These are phyloP conservation scores for Gossypium laxum DNA, from an alignment of 441 rosid species.

Conservation along the genomic window DNA sequence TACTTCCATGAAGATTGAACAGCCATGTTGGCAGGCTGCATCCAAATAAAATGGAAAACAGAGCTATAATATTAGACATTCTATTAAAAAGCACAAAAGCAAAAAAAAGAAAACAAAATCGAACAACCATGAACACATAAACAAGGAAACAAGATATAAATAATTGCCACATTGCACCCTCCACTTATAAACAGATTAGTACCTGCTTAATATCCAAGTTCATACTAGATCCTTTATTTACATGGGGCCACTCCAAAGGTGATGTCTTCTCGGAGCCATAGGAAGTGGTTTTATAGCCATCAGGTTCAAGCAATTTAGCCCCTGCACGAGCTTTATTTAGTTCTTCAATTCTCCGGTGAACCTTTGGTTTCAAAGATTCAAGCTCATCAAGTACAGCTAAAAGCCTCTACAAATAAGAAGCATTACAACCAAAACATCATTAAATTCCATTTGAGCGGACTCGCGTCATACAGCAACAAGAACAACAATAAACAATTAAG, in stretches of 20 bases:
- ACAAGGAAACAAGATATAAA: not conserved
- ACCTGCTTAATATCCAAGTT: constrained; percentile 37
- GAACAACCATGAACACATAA: not conserved
- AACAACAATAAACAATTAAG: constrained; percentile 12
- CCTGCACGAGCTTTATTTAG: constrained; percentile 33
- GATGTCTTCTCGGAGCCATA: constrained; percentile 29
- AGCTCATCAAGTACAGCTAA: constrained; percentile 62
- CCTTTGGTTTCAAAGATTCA: constrained; percentile 72
- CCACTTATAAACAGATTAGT: constrained; percentile 9
- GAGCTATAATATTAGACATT: not conserved
- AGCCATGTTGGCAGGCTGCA: constrained; percentile 41
- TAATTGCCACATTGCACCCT: not conserved
- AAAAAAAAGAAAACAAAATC: not conserved
- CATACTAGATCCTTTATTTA: constrained; percentile 26
- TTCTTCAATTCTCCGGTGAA: constrained; percentile 40
- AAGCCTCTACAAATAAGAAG: constrained; percentile 42
- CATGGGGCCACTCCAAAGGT: constrained; percentile 36
- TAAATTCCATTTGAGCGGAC: not conserved
- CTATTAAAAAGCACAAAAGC: not conserved
- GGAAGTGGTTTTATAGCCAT: constrained; percentile 23
- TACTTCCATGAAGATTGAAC: constrained; percentile 44
- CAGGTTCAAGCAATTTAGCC: constrained; percentile 27
- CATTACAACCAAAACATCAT: constrained; percentile 11
- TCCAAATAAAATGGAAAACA: constrained; percentile 16
- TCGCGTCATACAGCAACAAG: not conserved